Evolutionary conservation across 768 basidiomycete species (phyloP), one percentile per base, ranked within the genome.

Genomic region (Rhodotorula babjevae): DNA sequence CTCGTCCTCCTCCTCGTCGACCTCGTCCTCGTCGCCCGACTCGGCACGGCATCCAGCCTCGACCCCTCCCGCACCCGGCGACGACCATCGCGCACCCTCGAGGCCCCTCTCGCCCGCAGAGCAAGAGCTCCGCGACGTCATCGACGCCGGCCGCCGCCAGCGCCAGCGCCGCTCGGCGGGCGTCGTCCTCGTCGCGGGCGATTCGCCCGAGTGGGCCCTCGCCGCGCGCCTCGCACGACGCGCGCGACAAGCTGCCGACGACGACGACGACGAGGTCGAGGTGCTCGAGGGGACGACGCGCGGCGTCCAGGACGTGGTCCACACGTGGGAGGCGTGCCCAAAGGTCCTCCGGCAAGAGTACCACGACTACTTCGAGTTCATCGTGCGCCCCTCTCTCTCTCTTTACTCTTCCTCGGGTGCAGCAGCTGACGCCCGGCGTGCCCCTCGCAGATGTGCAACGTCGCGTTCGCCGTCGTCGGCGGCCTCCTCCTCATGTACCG

Each of bases 321-420:
- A 63, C 29, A 60, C 67, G 62, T 73, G 33, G 42, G 72, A 73
- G 60, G 68, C 72, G 36, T 73, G 72, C 29, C 67, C 67, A 0
- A 62, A 50, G 23, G 65, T 69, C 23, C 33, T 73, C 29, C 59
- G 57, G 42, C 23, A 27, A 33, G 72, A 73, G 57, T 60, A 60
- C 60, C 50, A 61, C 42, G 72, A 73, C 55, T 73, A 65, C 27
- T 73, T 73, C 47, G 72, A 73, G 44, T 73, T 65, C 53, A 57
- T 73, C 61, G 72, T 69, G 40, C 59, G 68, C 23, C 56, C 46
- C 42, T 10, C 55, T 33, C 59, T 8, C 15, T 52, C n/a, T 12
- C 11, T 7, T 25, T 23, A 18, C 46, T 46, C 18, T 42, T 42
- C 42, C 9, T 7, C 42, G 42, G 42, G 18, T 27, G 25, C 60